phyloP scores from a whole-genome alignment of 352 stramenopile genomes.

The Phytophthora tubulina region DNA sequence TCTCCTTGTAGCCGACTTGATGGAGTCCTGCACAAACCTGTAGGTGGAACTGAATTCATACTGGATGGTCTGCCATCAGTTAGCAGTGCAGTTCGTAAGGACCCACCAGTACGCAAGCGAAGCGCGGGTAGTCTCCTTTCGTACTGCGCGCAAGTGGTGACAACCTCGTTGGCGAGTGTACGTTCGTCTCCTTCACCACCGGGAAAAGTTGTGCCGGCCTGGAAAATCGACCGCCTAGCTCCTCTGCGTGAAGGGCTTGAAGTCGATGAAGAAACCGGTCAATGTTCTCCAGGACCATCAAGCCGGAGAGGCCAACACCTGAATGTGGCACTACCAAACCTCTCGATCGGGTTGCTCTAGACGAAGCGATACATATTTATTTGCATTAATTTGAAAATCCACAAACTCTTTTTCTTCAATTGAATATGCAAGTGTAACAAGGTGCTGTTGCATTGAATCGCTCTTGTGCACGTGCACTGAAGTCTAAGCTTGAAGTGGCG shows the following conservation, averaged over 20 bases:
- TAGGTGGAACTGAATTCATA: conserved; percentile 14
- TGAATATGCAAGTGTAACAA: too few species aligned
- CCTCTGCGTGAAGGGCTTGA: conserved; percentile 23
- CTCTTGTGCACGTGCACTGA: neutral
- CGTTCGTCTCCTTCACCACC: conserved; percentile 28
- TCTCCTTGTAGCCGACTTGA: conserved; percentile 10
- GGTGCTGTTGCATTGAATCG: too few species aligned
- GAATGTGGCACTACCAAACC: conserved; percentile 30
- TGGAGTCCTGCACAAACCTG: conserved; percentile 10
- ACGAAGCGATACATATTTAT: neutral
- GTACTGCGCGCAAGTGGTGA: conserved; percentile 55
- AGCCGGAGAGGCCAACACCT: conserved; percentile 1
- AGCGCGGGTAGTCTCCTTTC: conserved; percentile 41
- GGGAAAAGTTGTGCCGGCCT: conserved; percentile 49
- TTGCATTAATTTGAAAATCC: neutral
- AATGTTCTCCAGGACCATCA: conserved; percentile 2
- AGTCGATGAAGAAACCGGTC: conserved; percentile 36
- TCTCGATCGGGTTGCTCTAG: conserved; percentile 43
- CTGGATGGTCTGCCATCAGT: conserved; percentile 22
- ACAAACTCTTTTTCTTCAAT: too few species aligned
- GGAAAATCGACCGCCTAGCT: conserved; percentile 33
- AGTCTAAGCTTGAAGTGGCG: conserved; percentile 24
- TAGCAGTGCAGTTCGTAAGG: conserved; percentile 6
- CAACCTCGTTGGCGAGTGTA: conserved; percentile 34
- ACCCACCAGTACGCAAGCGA: conserved; percentile 35